Percentiles rank a stretch among this genome's conserved stretches.
Evolutionary conservation across 768 basidiomycete genomes (phyloP).

Genomic region (Agaricus subrufescens): DNA sequence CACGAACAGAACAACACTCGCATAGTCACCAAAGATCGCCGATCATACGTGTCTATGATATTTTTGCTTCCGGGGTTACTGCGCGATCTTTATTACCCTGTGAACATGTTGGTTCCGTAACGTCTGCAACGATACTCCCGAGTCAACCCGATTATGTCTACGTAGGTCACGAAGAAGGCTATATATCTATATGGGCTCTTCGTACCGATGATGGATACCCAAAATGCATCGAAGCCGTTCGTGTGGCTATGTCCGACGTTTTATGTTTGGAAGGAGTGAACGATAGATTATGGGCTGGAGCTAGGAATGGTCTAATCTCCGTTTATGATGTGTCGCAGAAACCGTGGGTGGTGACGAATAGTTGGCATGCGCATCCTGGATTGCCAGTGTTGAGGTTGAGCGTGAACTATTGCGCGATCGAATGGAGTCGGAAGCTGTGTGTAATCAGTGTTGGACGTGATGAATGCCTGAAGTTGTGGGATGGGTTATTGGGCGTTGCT

Average conservation of each 20-base stretch:
- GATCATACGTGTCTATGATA: constrained; percentile 77
- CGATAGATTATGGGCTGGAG: constrained; percentile 83
- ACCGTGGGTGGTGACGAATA: constrained; percentile 86
- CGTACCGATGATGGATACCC: constrained; percentile 53
- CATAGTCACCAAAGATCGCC: constrained; percentile 46
- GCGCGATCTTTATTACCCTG: constrained; percentile 52
- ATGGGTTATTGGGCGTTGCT: constrained; percentile 78
- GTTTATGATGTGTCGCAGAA: constrained; percentile 70
- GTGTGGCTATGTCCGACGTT: constrained; percentile 78
- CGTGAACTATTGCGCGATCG: constrained; percentile 75
- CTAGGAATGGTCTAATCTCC: constrained; percentile 73
- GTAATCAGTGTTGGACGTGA: constrained; percentile 77
- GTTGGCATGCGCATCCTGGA: constrained; percentile 77
- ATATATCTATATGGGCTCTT: constrained; percentile 75
- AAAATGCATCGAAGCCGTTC: constrained; percentile 68
- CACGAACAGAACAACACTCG: constrained; percentile 35
- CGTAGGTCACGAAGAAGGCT: constrained; percentile 90
- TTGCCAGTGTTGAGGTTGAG: constrained; percentile 59
- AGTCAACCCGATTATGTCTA: constrained; percentile 64
- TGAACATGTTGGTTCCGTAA: constrained; percentile 78
- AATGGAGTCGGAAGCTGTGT: constrained; percentile 57
- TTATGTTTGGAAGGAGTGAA: constrained; percentile 82
- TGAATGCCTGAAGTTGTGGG: constrained; percentile 78
- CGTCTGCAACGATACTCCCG: constrained; percentile 72
- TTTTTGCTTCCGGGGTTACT: constrained; percentile 58